Conservation (phyloP, 2,329 filamentous ascomycete genomes). For the Sporothrix humicola region DNA sequence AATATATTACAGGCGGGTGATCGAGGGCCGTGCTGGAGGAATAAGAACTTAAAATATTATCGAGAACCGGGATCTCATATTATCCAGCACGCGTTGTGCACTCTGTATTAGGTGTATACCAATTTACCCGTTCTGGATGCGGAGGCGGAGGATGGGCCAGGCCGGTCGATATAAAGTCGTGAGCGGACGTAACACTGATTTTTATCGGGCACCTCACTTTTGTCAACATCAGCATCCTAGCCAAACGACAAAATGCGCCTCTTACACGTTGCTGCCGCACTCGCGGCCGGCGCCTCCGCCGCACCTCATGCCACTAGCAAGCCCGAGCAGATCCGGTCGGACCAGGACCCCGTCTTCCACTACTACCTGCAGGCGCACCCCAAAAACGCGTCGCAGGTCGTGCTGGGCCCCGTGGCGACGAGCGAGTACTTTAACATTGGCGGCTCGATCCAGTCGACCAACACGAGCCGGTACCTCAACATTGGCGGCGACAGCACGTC, state of each 20-base stretch:
- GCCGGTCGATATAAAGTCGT: background rate
- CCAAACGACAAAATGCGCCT: background rate
- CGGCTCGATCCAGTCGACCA: constrained; percentile 56
- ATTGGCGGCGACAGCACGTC: constrained; percentile 53
- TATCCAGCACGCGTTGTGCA: constrained; percentile 4
- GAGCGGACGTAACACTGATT: background rate
- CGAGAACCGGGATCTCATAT: background rate
- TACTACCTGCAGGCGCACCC: constrained; percentile 57
- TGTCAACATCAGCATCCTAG: background rate
- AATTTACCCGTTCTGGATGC: constrained; percentile 28
- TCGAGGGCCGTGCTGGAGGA: background rate
- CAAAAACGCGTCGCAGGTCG: constrained; percentile 51
- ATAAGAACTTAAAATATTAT: background rate
- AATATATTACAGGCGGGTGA: background rate
- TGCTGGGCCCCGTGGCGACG: constrained; percentile 58
- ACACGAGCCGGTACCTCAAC: constrained; percentile 56
- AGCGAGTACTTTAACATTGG: constrained; percentile 58
- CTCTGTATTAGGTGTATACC: background rate
- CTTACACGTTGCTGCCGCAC: background rate
- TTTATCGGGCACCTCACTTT: background rate
- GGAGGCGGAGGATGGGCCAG: constrained; percentile 24
- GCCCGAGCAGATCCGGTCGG: constrained; percentile 37
- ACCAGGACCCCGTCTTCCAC: constrained; percentile 56
- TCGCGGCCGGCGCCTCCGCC: constrained; percentile 11
- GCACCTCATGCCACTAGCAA: constrained; percentile 33